Percentiles rank a stretch among this genome's conserved stretches.
Evolutionary conservation across 345 rosid species (phyloP).

Genomic region (Pistacia atlantica): DNA sequence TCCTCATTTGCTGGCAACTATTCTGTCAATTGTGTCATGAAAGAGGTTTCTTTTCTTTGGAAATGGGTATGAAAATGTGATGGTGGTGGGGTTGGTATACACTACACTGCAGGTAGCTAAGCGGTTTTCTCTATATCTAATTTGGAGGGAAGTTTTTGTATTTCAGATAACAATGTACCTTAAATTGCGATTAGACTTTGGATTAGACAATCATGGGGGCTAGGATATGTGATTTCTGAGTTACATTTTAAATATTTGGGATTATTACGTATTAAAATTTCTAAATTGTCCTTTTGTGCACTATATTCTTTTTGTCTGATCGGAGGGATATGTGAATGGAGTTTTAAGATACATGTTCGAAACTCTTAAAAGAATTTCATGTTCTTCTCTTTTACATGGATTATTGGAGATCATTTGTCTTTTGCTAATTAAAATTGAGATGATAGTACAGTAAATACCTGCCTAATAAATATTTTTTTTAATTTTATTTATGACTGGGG

Average conservation of each 20-base stretch:
- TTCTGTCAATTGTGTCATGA: not conserved
- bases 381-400: too few relatives aligned
- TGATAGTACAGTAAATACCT: too few relatives aligned
- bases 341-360: not conserved
- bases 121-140: not conserved
- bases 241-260: not conserved
- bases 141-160: not conserved
- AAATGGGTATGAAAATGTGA: not conserved
- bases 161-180: not conserved
- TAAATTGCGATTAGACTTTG: not conserved
- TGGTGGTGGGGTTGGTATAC: not conserved
- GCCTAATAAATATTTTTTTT: too few relatives aligned
- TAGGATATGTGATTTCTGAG: slow-evolving; percentile 1
- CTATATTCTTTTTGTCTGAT: not conserved
- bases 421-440: too few relatives aligned
- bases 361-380: not conserved
- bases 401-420: too few relatives aligned
- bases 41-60: not conserved
- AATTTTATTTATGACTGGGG: too few relatives aligned
- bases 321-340: not conserved
- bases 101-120: not conserved
- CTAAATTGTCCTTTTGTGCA: not conserved
- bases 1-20: not conserved
- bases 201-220: not conserved
- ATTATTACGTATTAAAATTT: not conserved